Conservation (phyloP, 2,329 filamentous ascomycete genomes). For the Tolypocladium inflatum region DNA sequence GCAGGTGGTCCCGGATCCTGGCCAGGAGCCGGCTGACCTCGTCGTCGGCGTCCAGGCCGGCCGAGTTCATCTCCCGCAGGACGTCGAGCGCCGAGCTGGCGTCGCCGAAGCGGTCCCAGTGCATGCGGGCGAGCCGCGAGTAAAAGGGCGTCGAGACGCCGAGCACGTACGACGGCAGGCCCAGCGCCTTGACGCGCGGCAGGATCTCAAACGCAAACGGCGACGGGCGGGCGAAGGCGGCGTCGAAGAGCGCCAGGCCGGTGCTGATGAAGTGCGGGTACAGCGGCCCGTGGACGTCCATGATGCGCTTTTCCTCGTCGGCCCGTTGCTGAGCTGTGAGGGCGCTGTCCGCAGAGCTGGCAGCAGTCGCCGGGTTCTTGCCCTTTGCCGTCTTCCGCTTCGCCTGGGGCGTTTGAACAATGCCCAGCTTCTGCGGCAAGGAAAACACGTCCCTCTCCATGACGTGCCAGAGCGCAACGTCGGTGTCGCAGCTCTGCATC, state of each 20-base stretch:
- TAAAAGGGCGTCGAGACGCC: constrained; percentile 63
- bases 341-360: neutral
- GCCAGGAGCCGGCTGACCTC: constrained; percentile 16
- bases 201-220: constrained; percentile 51
- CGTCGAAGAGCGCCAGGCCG: constrained; percentile 47
- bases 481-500: constrained; percentile 47
- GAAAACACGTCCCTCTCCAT: constrained; percentile 60
- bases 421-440: constrained; percentile 44
- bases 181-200: constrained; percentile 57
- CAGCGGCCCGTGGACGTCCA: constrained; percentile 52
- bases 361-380: neutral
- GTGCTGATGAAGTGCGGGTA: constrained; percentile 53
- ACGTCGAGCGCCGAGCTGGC: constrained; percentile 42
- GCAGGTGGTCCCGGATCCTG: constrained; percentile 21
- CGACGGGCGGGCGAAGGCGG: constrained; percentile 47
- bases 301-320: constrained; percentile 24
- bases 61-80: constrained; percentile 56
- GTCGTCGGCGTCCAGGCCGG: constrained; percentile 48
- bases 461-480: constrained; percentile 57
- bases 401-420: constrained; percentile 16
- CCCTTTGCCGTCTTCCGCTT: constrained; percentile 4
- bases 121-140: constrained; percentile 52
- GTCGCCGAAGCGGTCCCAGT: constrained; percentile 54
- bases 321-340: neutral
- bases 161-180: constrained; percentile 60